These are phyloP conservation scores for Akebia trifoliata DNA, from an alignment of 164 flowering plant species.

Conservation along the genomic window DNA sequence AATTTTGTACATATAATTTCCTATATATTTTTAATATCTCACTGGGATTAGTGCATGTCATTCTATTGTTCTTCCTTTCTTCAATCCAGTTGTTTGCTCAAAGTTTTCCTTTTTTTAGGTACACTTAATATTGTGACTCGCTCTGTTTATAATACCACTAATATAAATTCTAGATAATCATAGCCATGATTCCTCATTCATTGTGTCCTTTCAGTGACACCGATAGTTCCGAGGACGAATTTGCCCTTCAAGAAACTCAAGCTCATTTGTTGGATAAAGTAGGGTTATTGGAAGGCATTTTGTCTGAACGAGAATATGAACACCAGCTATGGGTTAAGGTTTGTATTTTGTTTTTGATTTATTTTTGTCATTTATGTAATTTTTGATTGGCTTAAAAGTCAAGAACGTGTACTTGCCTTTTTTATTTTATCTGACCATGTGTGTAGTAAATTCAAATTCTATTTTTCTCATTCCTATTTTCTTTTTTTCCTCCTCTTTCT, in stretches of 20 bases:
- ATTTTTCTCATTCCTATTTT: no score
- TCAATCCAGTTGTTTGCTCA: not conserved
- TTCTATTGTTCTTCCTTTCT: not conserved
- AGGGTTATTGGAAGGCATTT: constrained; percentile 43
- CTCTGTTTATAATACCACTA: not conserved
- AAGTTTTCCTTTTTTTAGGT: not conserved
- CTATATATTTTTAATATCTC: no score
- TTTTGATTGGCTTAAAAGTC: not conserved
- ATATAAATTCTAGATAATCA: not conserved
- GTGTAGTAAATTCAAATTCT: no score
- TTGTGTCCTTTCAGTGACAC: constrained; percentile 30
- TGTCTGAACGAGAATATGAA: constrained; percentile 47
- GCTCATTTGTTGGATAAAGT: constrained; percentile 39
- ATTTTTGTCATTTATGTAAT: not conserved
- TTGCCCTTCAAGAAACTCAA: constrained; percentile 21
- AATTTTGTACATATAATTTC: no score
- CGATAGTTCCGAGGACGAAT: constrained; percentile 51
- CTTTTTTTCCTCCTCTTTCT: no score
- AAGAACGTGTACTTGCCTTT: not conserved
- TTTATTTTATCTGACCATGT: no score
- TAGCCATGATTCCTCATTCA: not conserved
- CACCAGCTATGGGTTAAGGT: constrained; percentile 46
- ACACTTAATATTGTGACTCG: not conserved
- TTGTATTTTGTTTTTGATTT: constrained; percentile 1
- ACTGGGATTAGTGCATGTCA: not conserved